Base-by-base conservation (phyloP, 371 early-diverging fungal species). In the Blastocladiella emersonii region DNA sequence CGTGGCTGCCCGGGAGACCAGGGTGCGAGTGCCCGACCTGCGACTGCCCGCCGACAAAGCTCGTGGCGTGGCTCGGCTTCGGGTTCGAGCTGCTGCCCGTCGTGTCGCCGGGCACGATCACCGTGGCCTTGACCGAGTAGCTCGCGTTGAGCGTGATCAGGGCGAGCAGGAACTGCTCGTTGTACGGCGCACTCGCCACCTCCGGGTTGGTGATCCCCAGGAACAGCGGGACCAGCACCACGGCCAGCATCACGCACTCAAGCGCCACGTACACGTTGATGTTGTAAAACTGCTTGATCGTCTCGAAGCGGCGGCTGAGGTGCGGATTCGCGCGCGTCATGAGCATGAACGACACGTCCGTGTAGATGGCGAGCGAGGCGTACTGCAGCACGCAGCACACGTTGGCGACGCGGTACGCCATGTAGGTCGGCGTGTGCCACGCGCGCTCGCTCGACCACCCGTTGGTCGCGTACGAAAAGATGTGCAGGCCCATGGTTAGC, bases 151-250 rank as follows among this genome's bases (percentile, higher is more conserved):
- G 48, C 48, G 48, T 8, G 25, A 48, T 48, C 48, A 48, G 25
- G n/a, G 48, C 48, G n/a, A 48, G 48, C n/a, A 48, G 48, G n/a
- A 48, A n/a, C 25, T 48, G 48, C 48, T 48, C 48, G 48, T n/a
- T n/a, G 48, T 48, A 48, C 5, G 48, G 48, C n/a, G n/a, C 48
- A 1, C 23, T 21, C n/a, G n/a, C 19, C 8, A 48, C n/a, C 5
- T 19, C 19, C 8, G 8, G 23, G 48, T 48, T 8, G n/a, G 23
- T 21, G 48, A 48, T 48, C 23, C 48, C 48, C 23, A 48, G 48
- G 8, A n/a, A 1, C 23, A 48, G 21, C 6, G n/a, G 8, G 19
- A 23, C 19, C 48, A 48, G 48, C 4, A 48, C 48, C 19, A 48
- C n/a, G 1, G 23, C 2, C 23, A 48, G 48, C n/a, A n/a, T 48